These are phyloP conservation scores for Mortierella sp. DNA, from an alignment of 371 early-diverging fungal species.

Conservation along the genomic window DNA sequence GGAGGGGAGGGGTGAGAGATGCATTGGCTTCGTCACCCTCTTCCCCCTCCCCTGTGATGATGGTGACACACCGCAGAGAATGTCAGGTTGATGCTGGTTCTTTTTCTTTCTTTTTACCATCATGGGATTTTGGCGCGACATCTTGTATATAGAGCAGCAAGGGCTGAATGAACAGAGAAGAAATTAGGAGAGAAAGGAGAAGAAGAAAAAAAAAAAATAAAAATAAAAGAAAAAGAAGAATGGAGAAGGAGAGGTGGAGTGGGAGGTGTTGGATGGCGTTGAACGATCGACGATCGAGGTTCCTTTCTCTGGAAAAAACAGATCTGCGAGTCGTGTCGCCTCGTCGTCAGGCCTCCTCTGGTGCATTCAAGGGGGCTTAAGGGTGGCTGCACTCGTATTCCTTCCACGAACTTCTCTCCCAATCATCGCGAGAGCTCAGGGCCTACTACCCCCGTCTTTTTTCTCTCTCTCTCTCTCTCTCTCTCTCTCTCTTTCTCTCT, in stretches of 20 bases:
- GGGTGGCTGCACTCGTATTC: not conserved
- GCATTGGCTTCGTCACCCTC: no score
- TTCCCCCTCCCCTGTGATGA: no score
- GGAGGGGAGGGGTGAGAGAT: no score
- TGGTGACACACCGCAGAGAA: no score
- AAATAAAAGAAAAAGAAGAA: not conserved
- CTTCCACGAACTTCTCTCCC: conserved; percentile 13
- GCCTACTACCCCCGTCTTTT: not conserved
- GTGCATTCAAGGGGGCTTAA: conserved; percentile 1
- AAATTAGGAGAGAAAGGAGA: conserved; percentile 6
- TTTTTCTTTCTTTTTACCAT: conserved; percentile 27
- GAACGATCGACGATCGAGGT: no score
- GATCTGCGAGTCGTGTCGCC: not conserved
- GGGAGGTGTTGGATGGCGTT: no score
- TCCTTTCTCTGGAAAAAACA: not conserved
- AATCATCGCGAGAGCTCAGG: not conserved
- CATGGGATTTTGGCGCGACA: conserved; percentile 54
- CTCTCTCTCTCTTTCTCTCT: conserved; percentile 4
- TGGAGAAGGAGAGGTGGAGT: no score
- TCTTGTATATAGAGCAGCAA: conserved; percentile 12
- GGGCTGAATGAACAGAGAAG: conserved; percentile 5
- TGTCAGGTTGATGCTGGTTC: no score
- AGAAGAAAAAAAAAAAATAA: conserved; percentile 4
- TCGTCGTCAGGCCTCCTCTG: not conserved
- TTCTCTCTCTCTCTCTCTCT: not conserved